Evolutionary conservation across 2,329 filamentous ascomycete genomes (phyloP).

Genomic region (Penicillium sp.): DNA sequence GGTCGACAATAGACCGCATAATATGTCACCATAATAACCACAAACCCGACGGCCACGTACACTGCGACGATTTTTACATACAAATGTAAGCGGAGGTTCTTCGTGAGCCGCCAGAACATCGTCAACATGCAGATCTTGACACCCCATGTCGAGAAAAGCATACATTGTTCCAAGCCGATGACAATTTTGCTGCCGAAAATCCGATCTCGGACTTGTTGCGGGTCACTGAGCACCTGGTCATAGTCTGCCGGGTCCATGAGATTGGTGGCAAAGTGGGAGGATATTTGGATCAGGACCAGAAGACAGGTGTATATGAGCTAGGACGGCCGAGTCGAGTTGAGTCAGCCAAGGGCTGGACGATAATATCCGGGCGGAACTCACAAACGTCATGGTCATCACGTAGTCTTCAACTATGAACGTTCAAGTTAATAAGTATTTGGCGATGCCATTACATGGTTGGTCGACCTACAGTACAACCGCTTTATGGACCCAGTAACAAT

Average conservation of each 20-base stretch:
- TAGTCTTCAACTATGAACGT: slow-evolving; percentile 40
- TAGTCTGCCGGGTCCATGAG: slow-evolving; percentile 44
- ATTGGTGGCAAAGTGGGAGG: slow-evolving; percentile 43
- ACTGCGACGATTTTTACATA: slow-evolving; percentile 48
- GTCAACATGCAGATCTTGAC: slow-evolving; percentile 34
- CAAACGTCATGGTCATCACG: slow-evolving; percentile 44
- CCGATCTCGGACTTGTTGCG: slow-evolving; percentile 48
- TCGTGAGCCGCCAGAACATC: slow-evolving; percentile 55
- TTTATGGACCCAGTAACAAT: slow-evolving; percentile 36
- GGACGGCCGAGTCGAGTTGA: not conserved
- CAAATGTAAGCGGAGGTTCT: slow-evolving; percentile 39
- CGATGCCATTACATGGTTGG: not conserved
- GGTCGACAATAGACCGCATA: slow-evolving; percentile 56
- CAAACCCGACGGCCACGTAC: slow-evolving; percentile 51
- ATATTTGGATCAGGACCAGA: slow-evolving; percentile 46
- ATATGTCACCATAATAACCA: slow-evolving; percentile 56
- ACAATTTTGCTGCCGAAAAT: slow-evolving; percentile 56
- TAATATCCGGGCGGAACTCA: slow-evolving; percentile 27
- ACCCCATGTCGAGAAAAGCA: slow-evolving; percentile 31
- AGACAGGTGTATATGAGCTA: slow-evolving; percentile 40
- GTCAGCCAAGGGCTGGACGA: not conserved
- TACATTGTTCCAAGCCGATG: slow-evolving; percentile 55
- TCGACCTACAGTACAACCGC: slow-evolving; percentile 32
- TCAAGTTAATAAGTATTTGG: not conserved
- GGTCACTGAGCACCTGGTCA: slow-evolving; percentile 35